These are phyloP conservation scores for Suillus occidentalis DNA, from an alignment of 768 basidiomycete species.

Conservation along the genomic window DNA sequence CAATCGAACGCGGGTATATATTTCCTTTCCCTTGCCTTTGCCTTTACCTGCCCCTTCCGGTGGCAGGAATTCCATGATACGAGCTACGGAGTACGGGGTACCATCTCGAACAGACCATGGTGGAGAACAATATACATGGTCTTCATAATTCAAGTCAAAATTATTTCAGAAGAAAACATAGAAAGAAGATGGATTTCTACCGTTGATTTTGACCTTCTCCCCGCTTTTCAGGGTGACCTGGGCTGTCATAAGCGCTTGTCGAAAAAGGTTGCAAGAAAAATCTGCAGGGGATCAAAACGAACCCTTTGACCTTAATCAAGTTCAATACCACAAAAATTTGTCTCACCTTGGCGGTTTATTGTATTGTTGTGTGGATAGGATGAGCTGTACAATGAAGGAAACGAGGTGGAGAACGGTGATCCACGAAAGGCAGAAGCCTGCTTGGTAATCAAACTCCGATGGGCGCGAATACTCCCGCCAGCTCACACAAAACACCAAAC, in stretches of 20 bases:
- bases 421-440: conserved; percentile 30
- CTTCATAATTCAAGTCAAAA: conserved; percentile 48
- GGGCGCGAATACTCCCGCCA: conserved; percentile 31
- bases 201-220: conserved; percentile 83
- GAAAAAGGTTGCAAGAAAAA: conserved; percentile 28
- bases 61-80: conserved; percentile 95
- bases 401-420: conserved; percentile 38
- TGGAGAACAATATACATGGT: conserved; percentile 96
- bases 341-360: conserved; percentile 20
- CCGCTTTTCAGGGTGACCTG: conserved; percentile 73
- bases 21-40: conserved; percentile 63
- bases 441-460: conserved; percentile 36
- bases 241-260: conserved; percentile 24
- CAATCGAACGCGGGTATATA: conserved; percentile 81
- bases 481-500: not conserved
- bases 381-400: conserved; percentile 30
- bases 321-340: conserved; percentile 17
- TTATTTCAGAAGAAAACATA: conserved; percentile 17
- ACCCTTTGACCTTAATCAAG: conserved; percentile 3
- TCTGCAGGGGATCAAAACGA: conserved; percentile 13
- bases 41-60: conserved; percentile 71
- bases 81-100: conserved; percentile 92
- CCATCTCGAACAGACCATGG: conserved; percentile 91
- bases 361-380: conserved; percentile 23
- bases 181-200: conserved; percentile 44